Evolutionary conservation across 441 rosid species (phyloP).

Genomic region (Populus hybrid): DNA sequence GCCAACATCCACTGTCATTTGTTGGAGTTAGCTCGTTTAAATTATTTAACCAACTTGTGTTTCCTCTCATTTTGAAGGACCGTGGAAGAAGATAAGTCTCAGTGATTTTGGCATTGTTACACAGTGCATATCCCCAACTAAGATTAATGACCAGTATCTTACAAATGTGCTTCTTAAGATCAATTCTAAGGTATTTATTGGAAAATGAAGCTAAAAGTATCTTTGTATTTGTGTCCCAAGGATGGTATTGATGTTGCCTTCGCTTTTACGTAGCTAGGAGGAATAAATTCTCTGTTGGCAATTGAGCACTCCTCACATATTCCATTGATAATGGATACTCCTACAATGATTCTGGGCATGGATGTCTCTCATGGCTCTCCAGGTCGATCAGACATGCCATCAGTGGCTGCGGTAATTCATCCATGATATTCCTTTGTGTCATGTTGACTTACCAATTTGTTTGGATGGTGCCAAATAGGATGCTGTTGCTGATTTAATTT

Average conservation of each 20-base stretch:
- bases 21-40: not conserved
- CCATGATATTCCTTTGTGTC: not conserved
- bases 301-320: conserved; percentile 48
- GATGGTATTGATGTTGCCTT: conserved; percentile 1
- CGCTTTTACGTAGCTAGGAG: conserved; percentile 68
- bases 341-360: conserved; percentile 95
- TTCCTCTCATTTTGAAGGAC: conserved; percentile 47
- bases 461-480: not conserved
- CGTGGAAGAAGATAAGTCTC: conserved; percentile 88
- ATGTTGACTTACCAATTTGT: not conserved
- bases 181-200: conserved; percentile 65
- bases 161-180: conserved; percentile 92
- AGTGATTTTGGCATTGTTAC: conserved; percentile 70
- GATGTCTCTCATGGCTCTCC: conserved; percentile 97
- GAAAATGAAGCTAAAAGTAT: conserved; percentile 16
- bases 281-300: conserved; percentile 84
- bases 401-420: conserved; percentile 74
- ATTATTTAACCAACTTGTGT: conserved; percentile 14
- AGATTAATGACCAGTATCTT: conserved; percentile 75
- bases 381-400: conserved; percentile 73
- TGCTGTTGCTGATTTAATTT: conserved; percentile 7
- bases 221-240: conserved; percentile 3
- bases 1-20: not conserved
- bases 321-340: conserved; percentile 58
- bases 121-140: conserved; percentile 79